Evolutionary conservation across 129 eudicot genomes (phyloP), one percentile per base, ranked within the genome.

Genomic region (Artemisia tridentata): DNA sequence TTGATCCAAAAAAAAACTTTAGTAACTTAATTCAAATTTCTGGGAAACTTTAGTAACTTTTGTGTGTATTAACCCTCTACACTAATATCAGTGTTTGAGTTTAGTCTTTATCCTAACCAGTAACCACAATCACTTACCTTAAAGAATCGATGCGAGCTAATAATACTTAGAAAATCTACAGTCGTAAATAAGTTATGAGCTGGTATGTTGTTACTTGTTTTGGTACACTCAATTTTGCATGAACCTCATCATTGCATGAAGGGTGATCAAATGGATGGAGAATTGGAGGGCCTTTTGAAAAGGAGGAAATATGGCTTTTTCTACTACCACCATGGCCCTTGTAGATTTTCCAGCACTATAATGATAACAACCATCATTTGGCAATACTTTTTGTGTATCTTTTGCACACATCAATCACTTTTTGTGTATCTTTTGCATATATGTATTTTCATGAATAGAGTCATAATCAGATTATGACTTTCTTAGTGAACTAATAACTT

Each of bases 321-420:
- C 8, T 60, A 48, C 76, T 7, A 59, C 11, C 41, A 61, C 48
- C 9, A 60, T 16, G 76, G 69, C 69, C 76, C 50, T 60, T 16
- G 2, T 11, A 60, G 76, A 72, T 59, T 72, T 61, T 48, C 67
- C 68, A 61, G 60, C 69, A 61, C 12, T 61, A 46, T 51, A 60
- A 48, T 48, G 69, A 72, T 60, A 60, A 72, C 76, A 71, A 71
- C 58, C 20, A 60, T 72, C 68, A 61, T 59, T 45, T 59, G 75
- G 41, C 58, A 72, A 31, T 31, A 19, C 41, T 13, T 65, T 65
- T 65, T 65, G 11, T 65, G 20, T 45, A 11, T 45, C 31, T 65
- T 17, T 64, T 43, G 9, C 64, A 69, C 52, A 54, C 23, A 52
- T 27, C 60, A n/a, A 68, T 29, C 53, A 19, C 41, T 13, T 65